These are phyloP conservation scores for Fusarium tricinctum DNA, from an alignment of 2,329 filamentous ascomycete species.

Conservation along the genomic window DNA sequence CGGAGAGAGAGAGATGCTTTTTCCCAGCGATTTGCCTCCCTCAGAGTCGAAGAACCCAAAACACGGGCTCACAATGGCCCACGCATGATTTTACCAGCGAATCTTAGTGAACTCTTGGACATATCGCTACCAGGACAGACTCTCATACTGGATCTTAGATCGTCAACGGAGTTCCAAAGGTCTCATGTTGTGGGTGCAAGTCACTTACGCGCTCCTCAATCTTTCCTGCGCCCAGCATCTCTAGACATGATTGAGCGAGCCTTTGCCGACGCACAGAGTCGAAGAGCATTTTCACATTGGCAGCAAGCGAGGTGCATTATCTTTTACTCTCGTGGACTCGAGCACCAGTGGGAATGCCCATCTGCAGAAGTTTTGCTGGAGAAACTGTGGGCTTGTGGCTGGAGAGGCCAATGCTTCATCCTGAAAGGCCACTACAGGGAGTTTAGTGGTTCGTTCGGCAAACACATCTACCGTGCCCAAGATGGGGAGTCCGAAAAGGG, in stretches of 20 bases:
- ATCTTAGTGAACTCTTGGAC: conserved; percentile 65
- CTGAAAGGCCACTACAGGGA: conserved; percentile 70
- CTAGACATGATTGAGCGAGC: conserved; percentile 66
- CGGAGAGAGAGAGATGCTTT: conserved; percentile 65
- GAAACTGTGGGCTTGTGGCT: conserved; percentile 63
- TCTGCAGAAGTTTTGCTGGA: conserved; percentile 60
- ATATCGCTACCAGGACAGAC: conserved; percentile 62
- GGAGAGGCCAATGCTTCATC: conserved; percentile 66
- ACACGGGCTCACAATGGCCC: conserved; percentile 52
- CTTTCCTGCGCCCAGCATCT: conserved; percentile 62
- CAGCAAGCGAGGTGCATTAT: conserved; percentile 63
- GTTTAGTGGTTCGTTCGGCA: conserved; percentile 67
- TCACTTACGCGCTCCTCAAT: conserved; percentile 65
- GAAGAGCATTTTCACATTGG: conserved; percentile 63
- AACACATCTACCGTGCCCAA: conserved; percentile 62
- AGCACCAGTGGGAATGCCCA: conserved; percentile 66
- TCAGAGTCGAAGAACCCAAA: conserved; percentile 58
- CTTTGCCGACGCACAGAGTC: conserved; percentile 64
- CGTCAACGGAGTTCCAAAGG: conserved; percentile 61
- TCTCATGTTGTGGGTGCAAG: conserved; percentile 67
- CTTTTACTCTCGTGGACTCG: conserved; percentile 66
- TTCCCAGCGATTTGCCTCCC: conserved; percentile 60
- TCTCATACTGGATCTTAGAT: conserved; percentile 65
- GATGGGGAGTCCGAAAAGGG: conserved; percentile 59
- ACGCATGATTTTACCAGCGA: conserved; percentile 65